Evolutionary conservation across 2,329 filamentous ascomycete species (phyloP).

Genomic region (Trichoderma endophyticum): DNA sequence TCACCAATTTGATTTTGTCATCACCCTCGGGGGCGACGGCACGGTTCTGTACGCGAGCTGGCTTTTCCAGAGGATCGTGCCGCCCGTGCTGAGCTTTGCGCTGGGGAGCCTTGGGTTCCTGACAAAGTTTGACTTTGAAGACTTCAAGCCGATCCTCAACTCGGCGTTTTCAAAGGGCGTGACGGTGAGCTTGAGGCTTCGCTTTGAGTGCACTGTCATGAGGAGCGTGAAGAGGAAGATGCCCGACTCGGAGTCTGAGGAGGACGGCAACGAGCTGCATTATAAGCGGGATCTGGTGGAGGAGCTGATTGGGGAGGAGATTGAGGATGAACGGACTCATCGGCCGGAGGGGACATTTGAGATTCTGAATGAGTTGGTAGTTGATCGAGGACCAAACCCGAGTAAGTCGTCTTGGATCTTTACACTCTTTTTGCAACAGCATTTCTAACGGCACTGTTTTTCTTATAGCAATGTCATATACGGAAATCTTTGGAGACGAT

Average conservation of each 20-base stretch:
- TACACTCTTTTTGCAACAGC: neutral
- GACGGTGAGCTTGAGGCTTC: conserved; percentile 78
- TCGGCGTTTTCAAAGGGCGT: conserved; percentile 78
- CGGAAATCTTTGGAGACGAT: conserved; percentile 90
- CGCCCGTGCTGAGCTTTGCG: conserved; percentile 87
- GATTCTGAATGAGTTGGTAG: conserved; percentile 94
- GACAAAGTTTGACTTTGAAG: conserved; percentile 90
- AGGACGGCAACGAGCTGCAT: conserved; percentile 38
- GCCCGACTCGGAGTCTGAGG: conserved; percentile 26
- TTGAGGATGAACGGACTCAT: conserved; percentile 81
- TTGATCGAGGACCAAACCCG: conserved; percentile 89
- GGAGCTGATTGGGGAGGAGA: conserved; percentile 83
- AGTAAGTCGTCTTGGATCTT: conserved; percentile 54
- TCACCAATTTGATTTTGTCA: conserved; percentile 88
- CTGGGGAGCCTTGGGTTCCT: conserved; percentile 90
- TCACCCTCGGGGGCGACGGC: conserved; percentile 92
- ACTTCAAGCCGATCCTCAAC: conserved; percentile 66
- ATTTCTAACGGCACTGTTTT: neutral
- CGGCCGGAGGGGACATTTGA: conserved; percentile 79
- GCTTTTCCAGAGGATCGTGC: conserved; percentile 94
- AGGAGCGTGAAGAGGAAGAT: conserved; percentile 57
- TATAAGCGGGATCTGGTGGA: conserved; percentile 71
- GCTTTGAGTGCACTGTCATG: conserved; percentile 95
- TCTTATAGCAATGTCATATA: conserved; percentile 74
- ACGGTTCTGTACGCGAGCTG: conserved; percentile 95